phyloP scores from a whole-genome alignment of 192 early-diverging fungal genomes.

The Coemansia sp. region DNA sequence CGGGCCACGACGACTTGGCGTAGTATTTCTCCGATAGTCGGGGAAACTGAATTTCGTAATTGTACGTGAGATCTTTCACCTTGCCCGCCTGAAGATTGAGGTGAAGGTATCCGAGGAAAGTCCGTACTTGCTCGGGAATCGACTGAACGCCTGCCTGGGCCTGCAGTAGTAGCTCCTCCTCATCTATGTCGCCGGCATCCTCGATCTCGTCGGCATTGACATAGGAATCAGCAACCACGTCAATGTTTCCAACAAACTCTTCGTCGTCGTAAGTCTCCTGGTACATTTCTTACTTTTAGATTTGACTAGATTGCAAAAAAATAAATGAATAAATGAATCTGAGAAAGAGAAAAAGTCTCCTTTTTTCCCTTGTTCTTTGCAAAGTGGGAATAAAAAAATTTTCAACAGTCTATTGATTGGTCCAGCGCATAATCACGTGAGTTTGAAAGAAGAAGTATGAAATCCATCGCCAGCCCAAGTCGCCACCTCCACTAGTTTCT shows the following conservation, averaged over 20 bases:
- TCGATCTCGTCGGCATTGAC: constrained; percentile 42
- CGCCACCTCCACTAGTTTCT: constrained; percentile 44
- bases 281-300: constrained; percentile 28
- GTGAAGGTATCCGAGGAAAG: constrained; percentile 84
- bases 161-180: constrained; percentile 41
- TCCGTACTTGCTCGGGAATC: constrained; percentile 84
- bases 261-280: constrained; percentile 51
- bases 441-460: constrained; percentile 34
- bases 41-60: constrained; percentile 91
- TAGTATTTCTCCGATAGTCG: constrained; percentile 92
- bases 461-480: constrained; percentile 54
- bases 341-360: no score
- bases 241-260: constrained; percentile 56
- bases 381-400: constrained; percentile 10
- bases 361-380: no score
- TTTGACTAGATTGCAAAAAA: not conserved
- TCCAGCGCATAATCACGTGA: constrained; percentile 19
- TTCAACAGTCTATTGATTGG: not conserved
- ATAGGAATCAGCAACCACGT: constrained; percentile 49
- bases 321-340: not conserved
- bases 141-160: constrained; percentile 52
- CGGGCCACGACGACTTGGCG: constrained; percentile 87
- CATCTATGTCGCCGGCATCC: constrained; percentile 36
- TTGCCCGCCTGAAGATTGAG: constrained; percentile 78
- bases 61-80: constrained; percentile 81